Base-by-base conservation (phyloP, 495 filamentous ascomycete species). In the Neurospora sp. region DNA sequence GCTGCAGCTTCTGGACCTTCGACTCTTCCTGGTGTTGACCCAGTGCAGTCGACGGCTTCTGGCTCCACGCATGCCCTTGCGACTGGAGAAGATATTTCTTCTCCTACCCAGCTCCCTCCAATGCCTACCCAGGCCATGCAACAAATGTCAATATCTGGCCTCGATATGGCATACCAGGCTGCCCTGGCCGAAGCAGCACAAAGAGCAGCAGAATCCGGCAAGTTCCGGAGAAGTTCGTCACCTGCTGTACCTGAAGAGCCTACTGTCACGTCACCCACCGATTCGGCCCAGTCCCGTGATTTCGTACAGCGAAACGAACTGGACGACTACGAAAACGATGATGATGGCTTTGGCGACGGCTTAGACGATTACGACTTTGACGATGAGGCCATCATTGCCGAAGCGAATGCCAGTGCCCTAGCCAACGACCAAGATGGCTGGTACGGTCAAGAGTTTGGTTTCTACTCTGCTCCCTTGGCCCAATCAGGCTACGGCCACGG, bases 361-460 rank as follows among this genome's bases (percentile, higher is more conserved):
- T 84, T 89, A 70, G 88, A 90, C 35, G 87, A 91, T 71, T 89
- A 88, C 74, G 85, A 89, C 7, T 85, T 90, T 71, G 91, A 91
- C 72, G 93, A 98, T 77, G 94, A 97, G 75, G 87, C 89, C 54
- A 96, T 99, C 79, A 93, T 98, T 74, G 96, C 95, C 0, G 96
- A 92, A 37, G 96, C 96, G 23, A 99, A 99, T 76, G 95, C 95
- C 7, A 93, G 95, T 77, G 96, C 92, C 27, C 86, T 99, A 5
- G 96, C 96, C 20, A 93, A 92, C 75, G 96, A 99, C 76, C 90
- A 90, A 18, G 95, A 97, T 70, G 95, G 93, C 8, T 95, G 94
- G 83, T 99, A 99, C 79, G 96, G 96, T 4, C 91, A 94, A 75
- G 96, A 99, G 80, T 99, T 99, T 76, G 95, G 94, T n/a, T 99